Evolutionary conservation across 352 stramenopile genomes (phyloP).

Genomic region (Phytophthora sp.): DNA sequence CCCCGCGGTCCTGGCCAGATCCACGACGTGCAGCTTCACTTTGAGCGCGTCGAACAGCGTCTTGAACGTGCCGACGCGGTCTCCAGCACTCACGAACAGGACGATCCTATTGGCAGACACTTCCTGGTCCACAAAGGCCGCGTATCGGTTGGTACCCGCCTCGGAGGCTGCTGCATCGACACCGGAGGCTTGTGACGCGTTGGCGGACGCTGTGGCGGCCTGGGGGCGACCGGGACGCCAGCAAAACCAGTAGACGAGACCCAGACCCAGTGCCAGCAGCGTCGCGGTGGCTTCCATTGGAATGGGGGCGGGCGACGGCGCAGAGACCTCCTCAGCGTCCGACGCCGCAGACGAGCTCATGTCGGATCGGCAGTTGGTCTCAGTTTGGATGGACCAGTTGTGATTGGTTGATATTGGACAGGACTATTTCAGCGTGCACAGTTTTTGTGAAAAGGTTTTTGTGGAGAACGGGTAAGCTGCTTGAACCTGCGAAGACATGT

Average conservation of each 20-base stretch:
- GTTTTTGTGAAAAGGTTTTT: no score
- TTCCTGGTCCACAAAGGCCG: conserved; percentile 23
- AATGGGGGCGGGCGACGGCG: no score
- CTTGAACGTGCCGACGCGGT: conserved; percentile 9
- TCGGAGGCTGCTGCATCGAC: neutral
- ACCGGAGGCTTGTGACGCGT: no score
- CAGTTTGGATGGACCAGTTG: no score
- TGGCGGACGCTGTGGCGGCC: neutral
- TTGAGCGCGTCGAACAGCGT: conserved; percentile 20
- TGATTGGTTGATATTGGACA: no score
- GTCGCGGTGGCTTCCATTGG: conserved; percentile 17
- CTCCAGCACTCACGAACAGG: conserved; percentile 15
- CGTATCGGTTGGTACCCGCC: conserved; percentile 7
- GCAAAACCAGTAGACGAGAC: conserved; percentile 29
- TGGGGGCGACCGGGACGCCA: neutral
- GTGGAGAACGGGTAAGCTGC: no score
- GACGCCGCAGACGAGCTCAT: conserved; percentile 15
- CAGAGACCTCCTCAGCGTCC: no score
- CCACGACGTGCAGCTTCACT: conserved; percentile 30
- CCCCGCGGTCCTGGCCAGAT: conserved; percentile 32
- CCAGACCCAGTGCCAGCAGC: conserved; percentile 12
- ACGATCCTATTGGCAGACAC: conserved; percentile 18
- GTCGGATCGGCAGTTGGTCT: neutral
- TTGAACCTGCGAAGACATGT: no score
- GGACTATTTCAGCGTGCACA: no score